Base-by-base conservation (phyloP, 768 basidiomycete species). In the Lactifluus rugatus region DNA sequence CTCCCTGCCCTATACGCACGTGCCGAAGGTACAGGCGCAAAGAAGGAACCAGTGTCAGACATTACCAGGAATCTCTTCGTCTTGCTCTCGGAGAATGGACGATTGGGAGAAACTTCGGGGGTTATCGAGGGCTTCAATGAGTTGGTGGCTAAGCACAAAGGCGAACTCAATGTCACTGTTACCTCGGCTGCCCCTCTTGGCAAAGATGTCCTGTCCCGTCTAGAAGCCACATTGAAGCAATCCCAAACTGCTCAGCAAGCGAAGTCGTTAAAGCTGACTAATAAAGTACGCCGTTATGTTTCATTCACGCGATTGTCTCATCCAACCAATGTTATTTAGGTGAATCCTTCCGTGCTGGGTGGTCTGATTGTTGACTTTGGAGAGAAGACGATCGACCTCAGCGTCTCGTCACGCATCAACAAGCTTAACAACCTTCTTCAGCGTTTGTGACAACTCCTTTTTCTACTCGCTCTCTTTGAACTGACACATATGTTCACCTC, bases 361-460 rank as follows among this genome's bases (percentile, higher is more conserved):
- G 96, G 96, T 51, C 72, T 98, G 58, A 79, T 97, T 60, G 86
- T 99, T 49, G 96, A 99, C 75, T 93, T 99, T 69, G 95, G 93
- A 62, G 96, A 97, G 78, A 95, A 95, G 79, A 93, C 92, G 53
- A 88, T 99, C 66, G 96, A 99, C 75, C 81, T 98, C 58, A 94
- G 91, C 66, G 93, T 95, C 56, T 85, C 84, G 49, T 92, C 91
- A 34, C 89, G 91, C 54, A 92, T 98, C 67, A 95, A 85, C 71
- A 95, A 93, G 74, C 82, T 97, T 69, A 97, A 97, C 80, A 82
- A 81, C 64, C 80, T 87, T 67, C 77, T 98, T 51, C 81, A 87
- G 70, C 83, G 93, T 91, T 72, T 63, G 89, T 76, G 13, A 31
- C 52, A 10, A 17, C 46, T 49, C 47, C 53, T 4, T 39, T 26